Percentiles rank a stretch among this genome's conserved stretches.
These are phyloP conservation scores for Naganishia friedmannii DNA, from an alignment of 768 basidiomycete species.

Conservation along the genomic window DNA sequence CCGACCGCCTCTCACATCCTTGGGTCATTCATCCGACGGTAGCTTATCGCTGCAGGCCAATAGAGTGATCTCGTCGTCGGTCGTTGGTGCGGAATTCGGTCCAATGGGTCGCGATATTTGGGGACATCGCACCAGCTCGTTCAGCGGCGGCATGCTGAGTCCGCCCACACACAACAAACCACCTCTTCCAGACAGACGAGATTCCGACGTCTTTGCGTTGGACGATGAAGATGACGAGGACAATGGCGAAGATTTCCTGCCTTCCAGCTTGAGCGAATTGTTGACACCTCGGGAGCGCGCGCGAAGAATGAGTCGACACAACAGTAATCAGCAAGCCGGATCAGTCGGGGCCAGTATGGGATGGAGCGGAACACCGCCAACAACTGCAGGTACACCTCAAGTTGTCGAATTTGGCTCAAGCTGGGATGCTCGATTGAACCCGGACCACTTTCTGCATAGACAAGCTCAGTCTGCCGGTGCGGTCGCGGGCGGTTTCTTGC, in stretches of 20 bases:
- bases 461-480: constrained; percentile 50
- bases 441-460: constrained; percentile 35
- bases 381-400: constrained; percentile 10
- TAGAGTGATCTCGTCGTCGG: constrained; percentile 26
- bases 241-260: constrained; percentile 67
- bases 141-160: constrained; percentile 8
- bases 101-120: constrained; percentile 32
- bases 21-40: constrained; percentile 15
- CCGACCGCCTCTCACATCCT: constrained; percentile 9
- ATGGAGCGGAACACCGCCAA: constrained; percentile 16
- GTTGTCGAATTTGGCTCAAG: constrained; percentile 12
- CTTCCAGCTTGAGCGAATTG: constrained; percentile 80
- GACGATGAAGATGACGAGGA: constrained; percentile 64
- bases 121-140: constrained; percentile 32
- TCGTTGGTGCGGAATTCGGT: constrained; percentile 30
- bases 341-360: constrained; percentile 26
- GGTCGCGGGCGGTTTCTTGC: constrained; percentile 43
- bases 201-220: constrained; percentile 42
- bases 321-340: constrained; percentile 39
- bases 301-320: constrained; percentile 61
- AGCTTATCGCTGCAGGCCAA: constrained; percentile 10
- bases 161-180: constrained; percentile 32
- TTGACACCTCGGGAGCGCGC: constrained; percentile 83
- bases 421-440: constrained; percentile 30
- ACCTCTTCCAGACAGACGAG: constrained; percentile 18